Conservation (phyloP, 148 eudicot genomes). For the Cornus suecica region DNA sequence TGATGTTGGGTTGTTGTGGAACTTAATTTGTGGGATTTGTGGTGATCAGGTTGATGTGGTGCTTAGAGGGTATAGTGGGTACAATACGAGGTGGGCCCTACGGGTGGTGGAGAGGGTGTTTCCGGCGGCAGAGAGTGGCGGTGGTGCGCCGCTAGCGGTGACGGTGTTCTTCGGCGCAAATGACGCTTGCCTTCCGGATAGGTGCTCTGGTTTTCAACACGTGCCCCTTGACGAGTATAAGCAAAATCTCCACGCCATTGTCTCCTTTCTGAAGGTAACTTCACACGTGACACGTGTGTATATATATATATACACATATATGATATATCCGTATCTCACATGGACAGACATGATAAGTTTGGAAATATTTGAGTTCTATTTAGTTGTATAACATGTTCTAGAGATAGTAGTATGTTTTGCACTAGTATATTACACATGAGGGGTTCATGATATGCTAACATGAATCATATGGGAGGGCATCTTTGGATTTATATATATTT, state of each 20-base stretch:
- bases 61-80: conserved; percentile 87
- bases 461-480: too few relatives aligned
- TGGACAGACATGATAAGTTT: not conserved
- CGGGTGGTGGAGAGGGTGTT: conserved; percentile 59
- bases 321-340: not conserved
- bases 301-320: too few relatives aligned
- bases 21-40: not conserved
- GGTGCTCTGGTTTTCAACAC: conserved; percentile 64
- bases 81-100: conserved; percentile 86
- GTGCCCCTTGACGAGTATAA: conserved; percentile 86
- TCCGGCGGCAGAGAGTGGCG: conserved; percentile 30
- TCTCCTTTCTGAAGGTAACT: conserved; percentile 59
- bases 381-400: too few relatives aligned
- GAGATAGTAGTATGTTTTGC: too few relatives aligned
- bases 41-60: conserved; percentile 61
- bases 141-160: conserved; percentile 47
- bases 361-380: too few relatives aligned
- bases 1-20: not conserved
- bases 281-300: too few relatives aligned
- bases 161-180: conserved; percentile 90
- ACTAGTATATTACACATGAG: too few relatives aligned
- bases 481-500: too few relatives aligned
- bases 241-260: conserved; percentile 47
- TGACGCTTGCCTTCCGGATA: conserved; percentile 63
- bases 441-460: not conserved